A percentile compares a stretch with the other conserved stretches of the same genome.
Conservation (phyloP, 2,329 filamentous ascomycete species). For the Periconia digitata region DNA sequence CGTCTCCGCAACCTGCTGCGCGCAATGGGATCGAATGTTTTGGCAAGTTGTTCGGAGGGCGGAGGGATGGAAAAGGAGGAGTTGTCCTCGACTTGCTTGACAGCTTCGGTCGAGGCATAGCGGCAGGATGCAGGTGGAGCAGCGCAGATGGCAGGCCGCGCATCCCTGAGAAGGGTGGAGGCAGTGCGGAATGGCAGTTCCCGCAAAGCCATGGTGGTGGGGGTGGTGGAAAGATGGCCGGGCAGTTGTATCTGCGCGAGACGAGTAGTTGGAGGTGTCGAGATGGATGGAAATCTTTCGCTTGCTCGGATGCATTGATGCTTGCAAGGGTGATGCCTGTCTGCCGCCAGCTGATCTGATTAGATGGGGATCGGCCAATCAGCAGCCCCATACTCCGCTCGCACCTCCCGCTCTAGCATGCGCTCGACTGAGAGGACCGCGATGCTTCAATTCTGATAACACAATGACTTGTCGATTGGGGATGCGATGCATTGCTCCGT, state of each 20-base stretch:
- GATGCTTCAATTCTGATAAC: too few relatives aligned
- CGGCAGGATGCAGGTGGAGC: slow-evolving; percentile 39
- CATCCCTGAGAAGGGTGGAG: slow-evolving; percentile 25
- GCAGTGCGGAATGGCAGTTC: slow-evolving; percentile 37
- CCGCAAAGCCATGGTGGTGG: slow-evolving; percentile 39
- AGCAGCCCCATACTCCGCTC: slow-evolving; percentile 11
- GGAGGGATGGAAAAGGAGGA: slow-evolving; percentile 48
- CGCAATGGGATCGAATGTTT: slow-evolving; percentile 53
- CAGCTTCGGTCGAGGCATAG: slow-evolving; percentile 50
- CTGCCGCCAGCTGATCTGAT: neutral
- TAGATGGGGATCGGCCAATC: slow-evolving; percentile 9
- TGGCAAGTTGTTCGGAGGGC: slow-evolving; percentile 44
- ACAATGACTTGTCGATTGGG: too few relatives aligned
- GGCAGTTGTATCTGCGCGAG: neutral
- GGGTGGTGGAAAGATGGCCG: slow-evolving; percentile 14
- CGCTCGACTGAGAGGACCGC: too few relatives aligned
- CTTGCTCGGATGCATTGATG: too few relatives aligned
- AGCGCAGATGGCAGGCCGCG: slow-evolving; percentile 23
- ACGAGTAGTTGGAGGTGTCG: neutral
- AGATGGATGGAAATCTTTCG: slow-evolving; percentile 9
- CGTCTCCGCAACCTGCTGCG: slow-evolving; percentile 46
- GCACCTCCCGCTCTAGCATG: neutral
- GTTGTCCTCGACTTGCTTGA: slow-evolving; percentile 50
- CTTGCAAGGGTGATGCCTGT: too few relatives aligned
- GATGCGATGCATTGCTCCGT: too few relatives aligned